Evolutionary conservation across 306 rosid genomes (phyloP).

Genomic region (Luffa aegyptiaca): DNA sequence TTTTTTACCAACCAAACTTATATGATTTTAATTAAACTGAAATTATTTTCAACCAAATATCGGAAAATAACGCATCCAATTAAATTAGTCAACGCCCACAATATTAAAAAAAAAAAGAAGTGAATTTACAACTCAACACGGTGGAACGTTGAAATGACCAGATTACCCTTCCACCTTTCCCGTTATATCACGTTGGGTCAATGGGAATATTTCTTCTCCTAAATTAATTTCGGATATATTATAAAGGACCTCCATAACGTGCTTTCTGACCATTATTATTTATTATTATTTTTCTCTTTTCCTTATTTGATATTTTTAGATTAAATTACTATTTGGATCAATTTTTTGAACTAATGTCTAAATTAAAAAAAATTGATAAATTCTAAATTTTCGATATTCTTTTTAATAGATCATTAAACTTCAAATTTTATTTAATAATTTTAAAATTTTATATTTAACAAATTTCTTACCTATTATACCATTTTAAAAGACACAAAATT

Average conservation of each 20-base stretch:
- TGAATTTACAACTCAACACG: neutral
- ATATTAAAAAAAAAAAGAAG: neutral
- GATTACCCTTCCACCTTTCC: neutral
- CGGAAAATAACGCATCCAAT: neutral
- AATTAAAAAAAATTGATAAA: too few relatives aligned
- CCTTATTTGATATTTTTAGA: neutral
- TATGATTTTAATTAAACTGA: neutral
- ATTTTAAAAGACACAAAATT: too few relatives aligned
- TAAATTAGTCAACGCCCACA: slow-evolving; percentile 1
- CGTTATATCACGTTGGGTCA: neutral
- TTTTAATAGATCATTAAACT: too few relatives aligned
- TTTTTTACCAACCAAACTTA: neutral
- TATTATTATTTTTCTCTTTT: neutral
- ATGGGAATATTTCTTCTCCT: neutral
- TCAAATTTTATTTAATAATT: too few relatives aligned
- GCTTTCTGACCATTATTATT: neutral
- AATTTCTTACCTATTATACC: too few relatives aligned
- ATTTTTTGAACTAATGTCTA: too few relatives aligned
- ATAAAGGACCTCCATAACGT: neutral
- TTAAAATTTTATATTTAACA: too few relatives aligned
- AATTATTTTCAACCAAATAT: neutral
- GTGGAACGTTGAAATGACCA: neutral
- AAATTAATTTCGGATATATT: neutral
- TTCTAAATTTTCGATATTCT: too few relatives aligned
- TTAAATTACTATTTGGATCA: too few relatives aligned